phyloP scores from a whole-genome alignment of 2,329 filamentous ascomycete species.

The Chrysoporthe puriensis region DNA sequence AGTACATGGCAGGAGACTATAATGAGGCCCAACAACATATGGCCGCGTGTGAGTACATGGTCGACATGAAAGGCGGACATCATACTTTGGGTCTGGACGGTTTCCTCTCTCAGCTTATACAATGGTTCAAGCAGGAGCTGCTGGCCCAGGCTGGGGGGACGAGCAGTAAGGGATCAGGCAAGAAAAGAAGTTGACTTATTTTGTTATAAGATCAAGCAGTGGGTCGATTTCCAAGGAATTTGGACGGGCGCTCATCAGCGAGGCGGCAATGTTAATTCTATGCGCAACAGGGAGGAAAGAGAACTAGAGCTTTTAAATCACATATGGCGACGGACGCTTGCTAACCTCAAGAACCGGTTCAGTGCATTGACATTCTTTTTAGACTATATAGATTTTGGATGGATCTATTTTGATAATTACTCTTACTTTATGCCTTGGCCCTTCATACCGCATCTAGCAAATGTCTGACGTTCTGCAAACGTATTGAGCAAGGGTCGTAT shows the following conservation, averaged over 20 bases:
- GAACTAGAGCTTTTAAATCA: neutral
- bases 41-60: slow-evolving; percentile 19
- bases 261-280: neutral
- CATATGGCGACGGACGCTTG: neutral
- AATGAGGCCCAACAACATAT: slow-evolving; percentile 7
- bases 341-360: neutral
- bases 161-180: neutral
- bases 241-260: neutral
- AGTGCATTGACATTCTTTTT: neutral
- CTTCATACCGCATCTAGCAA: too few species aligned
- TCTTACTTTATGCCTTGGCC: too few species aligned
- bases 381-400: neutral
- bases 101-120: slow-evolving; percentile 16
- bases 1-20: slow-evolving; percentile 18
- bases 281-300: neutral
- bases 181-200: neutral
- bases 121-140: slow-evolving; percentile 17
- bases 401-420: neutral
- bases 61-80: slow-evolving; percentile 9
- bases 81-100: slow-evolving; percentile 30
- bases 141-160: neutral
- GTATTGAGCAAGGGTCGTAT: too few species aligned
- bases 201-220: neutral
- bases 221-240: neutral
- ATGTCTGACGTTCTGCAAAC: too few species aligned